Base-by-base conservation (phyloP, 2,329 filamentous ascomycete genomes). In the Aspergillus clavatus region DNA sequence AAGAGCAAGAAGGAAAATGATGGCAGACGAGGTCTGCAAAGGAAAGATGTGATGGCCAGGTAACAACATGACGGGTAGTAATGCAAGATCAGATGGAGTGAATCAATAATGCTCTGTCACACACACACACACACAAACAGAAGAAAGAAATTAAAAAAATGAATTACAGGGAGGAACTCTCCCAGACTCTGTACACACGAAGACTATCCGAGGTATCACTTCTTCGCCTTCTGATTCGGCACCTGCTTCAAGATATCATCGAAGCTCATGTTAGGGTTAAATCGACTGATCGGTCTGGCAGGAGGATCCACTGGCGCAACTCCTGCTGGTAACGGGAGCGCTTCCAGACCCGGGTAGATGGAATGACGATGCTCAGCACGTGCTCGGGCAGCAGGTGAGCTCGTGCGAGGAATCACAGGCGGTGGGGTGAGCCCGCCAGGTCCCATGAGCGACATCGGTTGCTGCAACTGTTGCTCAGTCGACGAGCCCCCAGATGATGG, bases 201-300 rank as follows among this genome's bases (percentile, higher is more conserved):
- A 21, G 10, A 38, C 40, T 18, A n/a, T n/a, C n/a, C n/a, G 22
- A 14, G 14, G 33, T 54, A 43, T 55, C 61, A 67, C 58, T 68
- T 65, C 54, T 69, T 68, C 40, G 55, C 58, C 44, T 62, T 66
- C 51, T 62, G 61, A 36, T 58, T 57, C 16, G 63, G 64, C 38
- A 71, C 65, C 37, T 67, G 66, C 46, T 63, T 68, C 40, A 75
- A 54, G 43, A 75, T 75, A 40, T 72, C 68, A 48, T 74, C 72
- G 50, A 75, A 75, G 42, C 70, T 75, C 62, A 74, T 70, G 41
- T 69, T 70, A 7, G 72, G 72, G 49, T 75, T 74, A 52, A 70
- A 64, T 18, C 64, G 62, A 40, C 65, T 69, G 7, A 65, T 56
- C 2, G 69, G 65, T n/a, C 70, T 60, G 18, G 64, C 52, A 4